Evolutionary conservation across 768 basidiomycete species (phyloP).

Genomic region (Termitomyces sp.): DNA sequence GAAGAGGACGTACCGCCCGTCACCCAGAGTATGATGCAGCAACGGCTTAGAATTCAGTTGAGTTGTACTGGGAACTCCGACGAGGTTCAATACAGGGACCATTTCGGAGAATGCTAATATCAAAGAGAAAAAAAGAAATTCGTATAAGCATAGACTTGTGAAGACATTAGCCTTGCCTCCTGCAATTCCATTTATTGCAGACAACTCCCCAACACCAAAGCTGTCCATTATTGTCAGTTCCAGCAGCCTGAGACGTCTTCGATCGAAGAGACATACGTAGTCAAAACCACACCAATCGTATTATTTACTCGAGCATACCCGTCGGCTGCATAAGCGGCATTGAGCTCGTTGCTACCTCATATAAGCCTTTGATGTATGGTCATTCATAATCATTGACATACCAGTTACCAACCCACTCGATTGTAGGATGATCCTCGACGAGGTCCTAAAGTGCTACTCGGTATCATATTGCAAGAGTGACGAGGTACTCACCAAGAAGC

Average conservation of each 20-base stretch:
- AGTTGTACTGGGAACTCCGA: constrained; percentile 36
- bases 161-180: constrained; percentile 39
- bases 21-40: constrained; percentile 12
- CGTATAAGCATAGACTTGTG: background rate
- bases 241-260: background rate
- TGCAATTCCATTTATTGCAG: constrained; percentile 80
- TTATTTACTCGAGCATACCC: constrained; percentile 89
- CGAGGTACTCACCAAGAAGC: constrained; percentile 38
- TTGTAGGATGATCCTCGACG: constrained; percentile 69
- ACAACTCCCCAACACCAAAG: constrained; percentile 90
- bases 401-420: constrained; percentile 90
- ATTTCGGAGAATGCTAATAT: constrained; percentile 73
- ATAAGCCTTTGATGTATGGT: background rate
- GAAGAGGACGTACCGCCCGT: no score
- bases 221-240: constrained; percentile 23
- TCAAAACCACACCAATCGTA: constrained; percentile 65
- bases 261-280: constrained; percentile 48
- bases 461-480: background rate
- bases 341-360: constrained; percentile 65
- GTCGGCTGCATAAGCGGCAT: constrained; percentile 90
- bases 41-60: constrained; percentile 8
- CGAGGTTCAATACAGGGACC: constrained; percentile 87
- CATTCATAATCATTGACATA: constrained; percentile 15
- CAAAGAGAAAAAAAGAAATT: constrained; percentile 19
- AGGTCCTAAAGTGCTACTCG: constrained; percentile 47